Evolutionary conservation across 768 basidiomycete genomes (phyloP), one percentile per base, ranked within the genome.

Genomic region (Cytidiella melzeri): DNA sequence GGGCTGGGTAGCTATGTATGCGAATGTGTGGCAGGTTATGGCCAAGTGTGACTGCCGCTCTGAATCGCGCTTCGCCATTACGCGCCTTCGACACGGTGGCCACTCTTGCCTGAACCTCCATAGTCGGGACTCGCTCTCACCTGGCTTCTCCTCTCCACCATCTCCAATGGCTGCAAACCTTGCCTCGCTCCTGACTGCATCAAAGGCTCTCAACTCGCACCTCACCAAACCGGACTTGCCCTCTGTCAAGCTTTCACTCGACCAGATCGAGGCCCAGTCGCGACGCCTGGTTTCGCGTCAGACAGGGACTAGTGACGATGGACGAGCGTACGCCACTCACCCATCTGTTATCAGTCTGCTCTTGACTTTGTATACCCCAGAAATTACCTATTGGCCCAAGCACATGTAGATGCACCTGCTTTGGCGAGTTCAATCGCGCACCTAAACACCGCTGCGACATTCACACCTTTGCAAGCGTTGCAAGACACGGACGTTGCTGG

Each of bases 191-290:
- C 66, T 89, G 57, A 79, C 79, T 41, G 78, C 82, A 23, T 86
- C 86, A 7, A 81, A 77, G 60, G 79, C 78, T 23, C 77, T 93
- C 28, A 91, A 83, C 9, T 81, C 84, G 0, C 88, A 92, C 64
- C 69, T 92, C 24, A 77, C 82, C 3, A 75, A 79, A 39, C 84
- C 84, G 3, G 92, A 96, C 58, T 72, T 98, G 1, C 95, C 95
- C 10, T 79, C 87, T 2, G 84, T 99, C 38, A 81, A 87, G 48
- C 83, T 95, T 48, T 90, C 92, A 1, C 77, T 98, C 26, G 93
- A 95, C 66, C 92, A 97, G 70, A 88, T 99, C 54, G 95, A 98
- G 65, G 83, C 87, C 0, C 92, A 95, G 69, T 93, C 91, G 2
- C 78, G 92, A 18, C 76, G 86, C 37, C 82, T 97, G 21, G 83